Conservation (phyloP, 768 basidiomycete species). For the Trametes cingulata region DNA sequence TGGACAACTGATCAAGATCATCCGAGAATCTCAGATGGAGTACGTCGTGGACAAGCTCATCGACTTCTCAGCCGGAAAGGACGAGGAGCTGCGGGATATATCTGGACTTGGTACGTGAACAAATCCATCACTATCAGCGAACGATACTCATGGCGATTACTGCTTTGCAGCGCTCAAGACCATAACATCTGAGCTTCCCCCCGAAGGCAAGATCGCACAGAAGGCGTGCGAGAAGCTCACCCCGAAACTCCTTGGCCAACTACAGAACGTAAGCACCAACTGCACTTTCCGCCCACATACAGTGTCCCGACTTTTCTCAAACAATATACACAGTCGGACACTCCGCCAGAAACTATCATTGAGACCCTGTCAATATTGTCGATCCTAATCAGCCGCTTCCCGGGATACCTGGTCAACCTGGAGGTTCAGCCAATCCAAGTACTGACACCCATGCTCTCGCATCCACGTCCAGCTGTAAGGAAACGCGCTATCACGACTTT, state of each 20-base stretch:
- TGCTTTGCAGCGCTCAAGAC: constrained; percentile 78
- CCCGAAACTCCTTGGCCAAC: constrained; percentile 77
- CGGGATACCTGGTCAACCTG: constrained; percentile 60
- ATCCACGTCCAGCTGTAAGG: constrained; percentile 80
- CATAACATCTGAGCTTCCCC: constrained; percentile 87
- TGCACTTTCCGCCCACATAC: background rate
- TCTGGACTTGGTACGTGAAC: constrained; percentile 75
- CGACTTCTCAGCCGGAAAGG: constrained; percentile 79
- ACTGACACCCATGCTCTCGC: constrained; percentile 71
- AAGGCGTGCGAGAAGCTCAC: constrained; percentile 83
- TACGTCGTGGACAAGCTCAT: constrained; percentile 88
- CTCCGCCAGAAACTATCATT: constrained; percentile 77
- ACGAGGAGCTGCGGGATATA: constrained; percentile 93
- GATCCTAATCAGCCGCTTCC: constrained; percentile 85
- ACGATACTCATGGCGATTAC: too few species aligned
- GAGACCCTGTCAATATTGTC: constrained; percentile 86
- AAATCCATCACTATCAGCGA: too few species aligned
- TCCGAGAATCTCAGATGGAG: constrained; percentile 81
- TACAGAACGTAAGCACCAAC: constrained; percentile 60
- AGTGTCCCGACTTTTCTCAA: background rate
- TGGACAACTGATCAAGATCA: constrained; percentile 87
- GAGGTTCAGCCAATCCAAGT: constrained; percentile 62
- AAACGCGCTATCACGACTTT: constrained; percentile 90
- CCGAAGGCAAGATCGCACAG: constrained; percentile 74
- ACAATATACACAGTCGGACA: constrained; percentile 52